Evolutionary conservation across 495 filamentous ascomycete species (phyloP).

Genomic region (Podospora comata): DNA sequence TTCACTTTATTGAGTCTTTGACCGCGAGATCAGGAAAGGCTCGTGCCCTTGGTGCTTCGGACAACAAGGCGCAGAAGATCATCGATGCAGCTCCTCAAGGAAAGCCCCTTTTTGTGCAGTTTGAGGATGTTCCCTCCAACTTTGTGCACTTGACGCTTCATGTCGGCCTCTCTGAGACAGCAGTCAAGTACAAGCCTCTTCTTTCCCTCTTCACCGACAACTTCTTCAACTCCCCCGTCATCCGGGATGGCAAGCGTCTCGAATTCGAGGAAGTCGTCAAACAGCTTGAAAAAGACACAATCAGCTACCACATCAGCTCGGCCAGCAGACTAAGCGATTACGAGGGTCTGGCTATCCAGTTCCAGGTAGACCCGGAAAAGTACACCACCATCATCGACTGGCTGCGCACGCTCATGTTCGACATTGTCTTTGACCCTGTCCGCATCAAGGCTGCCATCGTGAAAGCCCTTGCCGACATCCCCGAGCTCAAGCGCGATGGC

Average conservation of each 20-base stretch:
- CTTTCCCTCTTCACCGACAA: conserved; percentile 80
- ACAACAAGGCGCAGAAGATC: conserved; percentile 69
- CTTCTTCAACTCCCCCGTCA: conserved; percentile 89
- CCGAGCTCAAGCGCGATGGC: conserved; percentile 86
- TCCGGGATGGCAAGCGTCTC: conserved; percentile 70
- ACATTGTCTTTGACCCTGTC: conserved; percentile 77
- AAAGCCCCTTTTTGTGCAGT: conserved; percentile 88
- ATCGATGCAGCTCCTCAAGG: conserved; percentile 65
- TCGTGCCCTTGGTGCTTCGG: conserved; percentile 58
- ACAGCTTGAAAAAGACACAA: conserved; percentile 84
- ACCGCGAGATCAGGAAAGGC: conserved; percentile 85
- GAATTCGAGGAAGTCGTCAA: conserved; percentile 90
- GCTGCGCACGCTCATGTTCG: conserved; percentile 81
- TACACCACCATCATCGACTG: conserved; percentile 79
- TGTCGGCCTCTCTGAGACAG: conserved; percentile 70
- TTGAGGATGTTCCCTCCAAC: conserved; percentile 84
- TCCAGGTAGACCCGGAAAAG: conserved; percentile 85
- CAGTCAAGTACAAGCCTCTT: conserved; percentile 73
- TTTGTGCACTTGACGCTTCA: conserved; percentile 82
- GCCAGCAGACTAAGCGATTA: conserved; percentile 66
- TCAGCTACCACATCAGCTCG: conserved; percentile 69
- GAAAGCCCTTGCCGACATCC: conserved; percentile 87
- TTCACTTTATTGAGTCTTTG: conserved; percentile 86
- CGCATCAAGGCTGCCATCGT: conserved; percentile 80
- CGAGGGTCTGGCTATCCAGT: conserved; percentile 74